phyloP scores from a whole-genome alignment of 345 rosid genomes.

The Pistacia atlantica region DNA sequence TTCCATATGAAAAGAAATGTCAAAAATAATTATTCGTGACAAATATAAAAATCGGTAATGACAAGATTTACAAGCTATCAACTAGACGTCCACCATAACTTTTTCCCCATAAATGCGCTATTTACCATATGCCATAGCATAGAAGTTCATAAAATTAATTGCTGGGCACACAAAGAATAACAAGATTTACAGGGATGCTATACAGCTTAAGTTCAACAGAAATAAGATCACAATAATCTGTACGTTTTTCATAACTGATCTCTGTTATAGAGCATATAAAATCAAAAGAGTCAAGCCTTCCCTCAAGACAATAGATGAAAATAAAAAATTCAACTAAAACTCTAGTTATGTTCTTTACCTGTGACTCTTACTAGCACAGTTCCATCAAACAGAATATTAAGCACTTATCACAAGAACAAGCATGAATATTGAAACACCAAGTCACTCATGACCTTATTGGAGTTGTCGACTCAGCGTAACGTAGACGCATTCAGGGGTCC shows the following conservation, averaged over 20 bases:
- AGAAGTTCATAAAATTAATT: not conserved
- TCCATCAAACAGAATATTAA: not conserved
- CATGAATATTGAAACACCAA: not conserved
- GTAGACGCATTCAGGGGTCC: too few species aligned
- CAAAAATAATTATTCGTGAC: not conserved
- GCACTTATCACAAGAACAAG: not conserved
- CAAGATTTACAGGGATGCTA: not conserved
- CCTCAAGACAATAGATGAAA: not conserved
- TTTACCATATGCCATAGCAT: not conserved
- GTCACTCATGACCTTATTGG: too few species aligned
- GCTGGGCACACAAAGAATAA: too few species aligned
- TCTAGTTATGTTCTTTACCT: too few species aligned
- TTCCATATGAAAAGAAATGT: not conserved
- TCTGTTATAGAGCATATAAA: too few species aligned
- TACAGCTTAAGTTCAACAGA: too few species aligned
- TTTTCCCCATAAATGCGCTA: not conserved
- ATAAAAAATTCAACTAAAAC: not conserved
- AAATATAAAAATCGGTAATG: not conserved
- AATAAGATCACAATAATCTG: too few species aligned
- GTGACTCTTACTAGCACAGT: too few species aligned
- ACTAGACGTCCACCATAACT: not conserved
- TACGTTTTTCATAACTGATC: too few species aligned
- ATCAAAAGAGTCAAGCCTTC: not conserved
- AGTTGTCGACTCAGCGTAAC: too few species aligned
- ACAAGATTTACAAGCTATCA: not conserved